A percentile compares a stretch with the other conserved stretches of the same genome.
These are phyloP conservation scores for Aureobasidium uvarum DNA, from an alignment of 2,329 filamentous ascomycete species.

Conservation along the genomic window DNA sequence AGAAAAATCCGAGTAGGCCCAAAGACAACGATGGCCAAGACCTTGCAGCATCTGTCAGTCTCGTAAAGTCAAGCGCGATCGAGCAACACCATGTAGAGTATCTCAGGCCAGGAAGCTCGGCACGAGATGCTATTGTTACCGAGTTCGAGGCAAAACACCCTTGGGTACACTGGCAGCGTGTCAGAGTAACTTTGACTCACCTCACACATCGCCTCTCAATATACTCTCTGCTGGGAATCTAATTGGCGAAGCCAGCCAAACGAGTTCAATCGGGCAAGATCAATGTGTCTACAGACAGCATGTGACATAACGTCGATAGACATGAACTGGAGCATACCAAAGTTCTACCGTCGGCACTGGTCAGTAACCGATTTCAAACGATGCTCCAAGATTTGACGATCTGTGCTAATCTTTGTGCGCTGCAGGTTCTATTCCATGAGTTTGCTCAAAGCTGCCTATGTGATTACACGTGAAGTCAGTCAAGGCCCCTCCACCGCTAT, in stretches of 20 bases:
- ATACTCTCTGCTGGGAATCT: background rate
- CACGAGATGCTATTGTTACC: background rate
- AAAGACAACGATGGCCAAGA: background rate
- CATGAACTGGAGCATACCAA: background rate
- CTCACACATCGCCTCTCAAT: background rate
- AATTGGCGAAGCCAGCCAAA: background rate
- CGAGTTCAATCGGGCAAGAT: background rate
- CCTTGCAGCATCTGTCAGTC: background rate
- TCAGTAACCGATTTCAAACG: background rate
- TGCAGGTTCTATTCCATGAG: background rate
- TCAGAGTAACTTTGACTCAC: background rate
- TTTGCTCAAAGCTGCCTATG: background rate
- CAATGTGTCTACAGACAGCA: background rate
- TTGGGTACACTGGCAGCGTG: conserved; percentile 3
- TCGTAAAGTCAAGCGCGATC: conserved; percentile 12
- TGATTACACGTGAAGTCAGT: background rate
- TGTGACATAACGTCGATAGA: background rate
- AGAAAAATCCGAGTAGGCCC: background rate
- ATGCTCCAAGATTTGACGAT: background rate
- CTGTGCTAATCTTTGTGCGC: background rate
- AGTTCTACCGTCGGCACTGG: background rate
- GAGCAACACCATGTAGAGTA: background rate
- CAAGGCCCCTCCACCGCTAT: background rate
- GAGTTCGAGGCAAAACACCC: background rate
- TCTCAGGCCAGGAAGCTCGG: background rate